Evolutionary conservation across 441 rosid genomes (phyloP).

Genomic region (Gossypium aridum): DNA sequence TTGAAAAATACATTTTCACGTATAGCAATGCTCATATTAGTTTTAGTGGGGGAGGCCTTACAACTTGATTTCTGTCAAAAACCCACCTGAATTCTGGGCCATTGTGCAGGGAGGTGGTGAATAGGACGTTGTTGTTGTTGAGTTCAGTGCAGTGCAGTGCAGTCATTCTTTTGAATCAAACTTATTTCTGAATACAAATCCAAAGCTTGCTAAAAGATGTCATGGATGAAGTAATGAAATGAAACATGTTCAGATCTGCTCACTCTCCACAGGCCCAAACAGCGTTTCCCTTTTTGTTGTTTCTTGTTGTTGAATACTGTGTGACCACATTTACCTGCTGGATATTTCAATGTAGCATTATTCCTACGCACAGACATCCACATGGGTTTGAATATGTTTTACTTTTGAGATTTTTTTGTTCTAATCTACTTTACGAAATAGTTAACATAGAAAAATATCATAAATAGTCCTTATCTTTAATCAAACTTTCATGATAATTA

Average conservation of each 20-base stretch:
- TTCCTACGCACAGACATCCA: neutral
- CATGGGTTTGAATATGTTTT: neutral
- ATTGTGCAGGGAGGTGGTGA: conserved; percentile 18
- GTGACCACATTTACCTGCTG: conserved; percentile 10
- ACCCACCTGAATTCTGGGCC: conserved; percentile 6
- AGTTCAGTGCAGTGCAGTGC: neutral
- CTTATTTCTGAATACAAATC: neutral
- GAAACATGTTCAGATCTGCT: conserved; percentile 7
- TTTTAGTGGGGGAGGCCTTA: neutral
- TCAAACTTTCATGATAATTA: too few relatives aligned
- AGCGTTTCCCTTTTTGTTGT: neutral
- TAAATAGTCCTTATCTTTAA: too few relatives aligned
- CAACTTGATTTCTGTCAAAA: neutral
- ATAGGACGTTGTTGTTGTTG: neutral
- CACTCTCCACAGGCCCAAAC: neutral
- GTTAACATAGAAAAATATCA: too few relatives aligned
- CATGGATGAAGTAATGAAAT: neutral
- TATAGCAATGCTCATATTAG: neutral
- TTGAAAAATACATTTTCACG: too few relatives aligned
- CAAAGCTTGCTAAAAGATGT: neutral
- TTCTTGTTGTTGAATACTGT: neutral
- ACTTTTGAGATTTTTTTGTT: neutral
- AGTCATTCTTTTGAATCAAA: neutral
- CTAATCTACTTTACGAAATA: neutral
- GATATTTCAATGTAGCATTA: neutral